phyloP scores from a whole-genome alignment of 139 green algal species.

The Ettlia oleoabundans region DNA sequence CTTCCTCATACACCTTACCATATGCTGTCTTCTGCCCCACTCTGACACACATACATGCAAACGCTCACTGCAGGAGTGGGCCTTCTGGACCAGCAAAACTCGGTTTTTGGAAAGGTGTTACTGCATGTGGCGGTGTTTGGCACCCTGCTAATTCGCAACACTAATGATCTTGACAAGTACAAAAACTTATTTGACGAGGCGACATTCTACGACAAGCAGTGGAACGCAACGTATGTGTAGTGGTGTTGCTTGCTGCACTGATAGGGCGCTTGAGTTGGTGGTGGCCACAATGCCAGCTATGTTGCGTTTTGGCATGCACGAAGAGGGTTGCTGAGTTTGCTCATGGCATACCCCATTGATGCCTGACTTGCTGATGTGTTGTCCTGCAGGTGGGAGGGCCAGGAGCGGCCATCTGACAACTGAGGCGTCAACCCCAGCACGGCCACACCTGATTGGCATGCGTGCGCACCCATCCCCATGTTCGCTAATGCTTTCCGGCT shows the following conservation, averaged over 20 bases:
- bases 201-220: conserved; percentile 92
- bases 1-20: no score
- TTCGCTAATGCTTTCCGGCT: no score
- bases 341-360: no score
- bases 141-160: conserved; percentile 76
- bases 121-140: conserved; percentile 85
- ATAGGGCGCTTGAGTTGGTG: no score
- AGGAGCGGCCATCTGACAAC: conserved; percentile 24
- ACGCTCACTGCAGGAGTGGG: conserved; percentile 44
- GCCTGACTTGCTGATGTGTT: background rate
- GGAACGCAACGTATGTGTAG: conserved; percentile 15
- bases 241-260: background rate
- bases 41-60: background rate
- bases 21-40: no score
- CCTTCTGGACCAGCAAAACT: conserved; percentile 91
- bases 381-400: conserved; percentile 22
- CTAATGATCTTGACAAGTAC: conserved; percentile 75
- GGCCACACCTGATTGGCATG: no score
- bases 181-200: conserved; percentile 89
- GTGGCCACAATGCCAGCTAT: no score
- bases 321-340: no score
- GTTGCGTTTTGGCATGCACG: background rate
- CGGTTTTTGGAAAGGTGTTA: conserved; percentile 90
- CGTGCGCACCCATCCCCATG: no score
- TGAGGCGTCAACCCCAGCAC: background rate